Evolutionary conservation across 176 grass and related monocot species (phyloP).

Genomic region (Urochloa ruziziensis): DNA sequence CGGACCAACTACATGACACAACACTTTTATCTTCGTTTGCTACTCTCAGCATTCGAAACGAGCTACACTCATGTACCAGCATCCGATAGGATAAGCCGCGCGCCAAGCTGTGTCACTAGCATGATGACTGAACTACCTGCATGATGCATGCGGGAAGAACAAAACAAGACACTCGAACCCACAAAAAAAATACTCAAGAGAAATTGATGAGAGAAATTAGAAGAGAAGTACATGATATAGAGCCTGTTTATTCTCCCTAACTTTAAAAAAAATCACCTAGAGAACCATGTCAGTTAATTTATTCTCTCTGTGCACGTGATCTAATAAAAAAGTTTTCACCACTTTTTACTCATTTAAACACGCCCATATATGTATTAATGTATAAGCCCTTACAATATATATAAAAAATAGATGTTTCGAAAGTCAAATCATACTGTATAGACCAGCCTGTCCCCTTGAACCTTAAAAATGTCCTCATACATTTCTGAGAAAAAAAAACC

Average conservation of each 20-base stretch:
- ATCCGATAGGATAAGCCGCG: neutral
- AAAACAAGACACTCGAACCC: neutral
- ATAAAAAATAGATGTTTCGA: neutral
- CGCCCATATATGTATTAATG: neutral
- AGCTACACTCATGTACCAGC: neutral
- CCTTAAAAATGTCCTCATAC: constrained; percentile 9
- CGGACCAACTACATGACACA: neutral
- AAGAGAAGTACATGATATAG: neutral
- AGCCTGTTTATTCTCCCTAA: too few relatives aligned
- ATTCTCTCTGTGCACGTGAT: too few relatives aligned
- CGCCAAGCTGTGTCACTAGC: neutral
- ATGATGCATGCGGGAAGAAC: neutral
- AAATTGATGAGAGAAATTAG: neutral
- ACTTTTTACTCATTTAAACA: too few relatives aligned
- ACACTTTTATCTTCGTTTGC: neutral
- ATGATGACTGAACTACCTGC: neutral
- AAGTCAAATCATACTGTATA: constrained; percentile 24
- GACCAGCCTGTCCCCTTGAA: neutral
- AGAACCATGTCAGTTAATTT: too few relatives aligned
- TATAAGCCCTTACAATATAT: neutral
- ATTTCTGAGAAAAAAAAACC: constrained; percentile 2
- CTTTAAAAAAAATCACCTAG: too few relatives aligned
- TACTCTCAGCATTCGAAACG: neutral
- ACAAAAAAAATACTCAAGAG: neutral
- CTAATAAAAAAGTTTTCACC: too few relatives aligned